Evolutionary conservation across 2,329 filamentous ascomycete species (phyloP), one percentile per base, ranked within the genome.

Genomic region (Lecanicillium sp.): DNA sequence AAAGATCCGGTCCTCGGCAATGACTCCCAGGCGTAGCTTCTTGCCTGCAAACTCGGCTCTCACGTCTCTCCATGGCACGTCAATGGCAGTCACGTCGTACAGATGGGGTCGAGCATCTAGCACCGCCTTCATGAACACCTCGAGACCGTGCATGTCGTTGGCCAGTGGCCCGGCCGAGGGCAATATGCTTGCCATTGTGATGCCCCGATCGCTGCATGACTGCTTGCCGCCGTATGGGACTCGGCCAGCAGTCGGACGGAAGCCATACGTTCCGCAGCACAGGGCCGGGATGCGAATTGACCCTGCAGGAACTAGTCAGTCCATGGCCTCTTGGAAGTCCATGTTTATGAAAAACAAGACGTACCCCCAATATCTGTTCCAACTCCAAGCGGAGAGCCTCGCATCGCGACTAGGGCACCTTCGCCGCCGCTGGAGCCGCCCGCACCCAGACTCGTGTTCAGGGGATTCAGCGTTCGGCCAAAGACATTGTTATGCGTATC

Each of bases 391-490:
- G 68, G 63, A 42, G 69, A 73, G 18, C 77, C 79, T 7, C 50
- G 46, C 40, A 80, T 68, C 0, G 62, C 60, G 25, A 83, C 66
- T 5, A 82, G 59, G 1, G 78, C 78, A 5, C 69, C 69, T 50
- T 83, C 79, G 32, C 78, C 79, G 3, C 79, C 78, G 20, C 71
- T 73, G 4, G 67, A 72, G 5, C 79, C 78, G 6, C 79, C 79
- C 0, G 74, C 69, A 0, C 70, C 74, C 18, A 75, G 63, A 15
- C 63, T 60, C 5, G 71, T 63, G 41, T 78, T 78, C 35, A 67
- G 56, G 0, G 79, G 78, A 47, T 79, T 80, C 25, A 79, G 55
- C 0, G 71, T 71, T 16, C 71, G 66, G 3, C 75, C 75, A 44
- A 72, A 74, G 27, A 78, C 53, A 47, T 83, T 81, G 46, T 55